Percentiles rank a stretch among this genome's conserved stretches.
These are phyloP conservation scores for Trametes cinnabarina DNA, from an alignment of 768 basidiomycete species.

Conservation along the genomic window DNA sequence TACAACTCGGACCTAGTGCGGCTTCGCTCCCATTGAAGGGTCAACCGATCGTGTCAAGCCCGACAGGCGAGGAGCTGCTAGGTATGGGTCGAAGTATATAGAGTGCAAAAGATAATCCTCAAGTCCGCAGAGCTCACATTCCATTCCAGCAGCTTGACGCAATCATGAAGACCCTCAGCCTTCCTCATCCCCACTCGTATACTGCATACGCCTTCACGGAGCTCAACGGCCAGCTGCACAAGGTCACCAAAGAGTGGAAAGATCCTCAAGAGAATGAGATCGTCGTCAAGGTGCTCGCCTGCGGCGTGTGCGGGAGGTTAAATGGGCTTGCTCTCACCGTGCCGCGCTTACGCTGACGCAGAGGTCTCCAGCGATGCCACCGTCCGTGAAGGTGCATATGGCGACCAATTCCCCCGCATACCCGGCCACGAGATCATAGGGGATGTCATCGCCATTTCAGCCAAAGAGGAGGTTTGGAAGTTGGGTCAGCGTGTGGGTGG, in stretches of 20 bases:
- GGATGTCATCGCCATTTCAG: constrained; percentile 23
- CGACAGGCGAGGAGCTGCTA: too few species aligned
- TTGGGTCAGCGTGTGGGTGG: constrained; percentile 33
- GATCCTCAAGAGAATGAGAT: constrained; percentile 24
- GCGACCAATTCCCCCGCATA: constrained; percentile 16
- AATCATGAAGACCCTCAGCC: background rate
- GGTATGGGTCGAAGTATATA: too few species aligned
- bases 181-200: constrained; percentile 18
- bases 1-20: too few species aligned
- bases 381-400: background rate
- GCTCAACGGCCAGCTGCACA: constrained; percentile 15
- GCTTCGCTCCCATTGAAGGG: too few species aligned
- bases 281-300: constrained; percentile 28
- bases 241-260: constrained; percentile 20
- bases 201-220: constrained; percentile 20
- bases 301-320: constrained; percentile 28
- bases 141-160: too few species aligned
- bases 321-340: too few species aligned
- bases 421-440: constrained; percentile 33
- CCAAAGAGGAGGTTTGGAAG: constrained; percentile 23
- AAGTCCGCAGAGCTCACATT: too few species aligned
- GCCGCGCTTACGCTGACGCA: too few species aligned
- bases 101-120: too few species aligned
- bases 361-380: background rate
- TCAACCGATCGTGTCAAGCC: too few species aligned